Base-by-base conservation (phyloP, 78 protist genomes). In the Speleostelium caveatum region DNA sequence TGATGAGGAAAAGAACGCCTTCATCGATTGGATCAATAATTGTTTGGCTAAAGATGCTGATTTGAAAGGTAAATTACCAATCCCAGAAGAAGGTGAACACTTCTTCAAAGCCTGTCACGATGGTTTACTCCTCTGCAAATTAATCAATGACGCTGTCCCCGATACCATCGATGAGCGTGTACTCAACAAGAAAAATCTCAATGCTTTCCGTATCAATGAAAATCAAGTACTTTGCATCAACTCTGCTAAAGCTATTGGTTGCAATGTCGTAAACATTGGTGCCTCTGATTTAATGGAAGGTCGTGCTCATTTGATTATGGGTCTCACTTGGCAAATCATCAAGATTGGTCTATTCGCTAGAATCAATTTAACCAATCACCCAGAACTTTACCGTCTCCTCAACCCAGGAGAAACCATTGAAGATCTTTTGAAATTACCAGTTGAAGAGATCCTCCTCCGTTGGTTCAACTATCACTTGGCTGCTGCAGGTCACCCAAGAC, bases 241-340 rank as follows among this genome's bases (percentile, higher is more conserved):
- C 87, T 87, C 98, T 7, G 99, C 99, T 66, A 88, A 75, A 83
- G 96, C 97, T 45, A 45, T 45, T 10, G 53, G 53, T 45, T 45
- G 53, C 10, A 45, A 45, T 45, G 53, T 45, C 6, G 53, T 45
- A 14, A 45, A 45, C 10, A 45, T 45, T 45, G 53, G 53, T 45
- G 53, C 91, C 38, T 28, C 58, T 42, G 93, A 86, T 66, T 32
- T 95, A 19, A 83, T 65, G 73, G 95, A 78, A 24, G 98, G 98
- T 42, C 69, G 62, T 28, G 93, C 94, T 3, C 96, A 94, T 83
- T 93, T 97, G 22, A 93, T 98, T 66, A 95, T 97, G 45, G 99
- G 99, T 24, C 78, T 98, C 49, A 56, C 97, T 24, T 98, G 99
- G 99, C 99, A 98, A 90, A 86, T 98, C 73, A 98, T 98, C 60